Base-by-base conservation (phyloP, 148 eudicot species). In the Fagopyrum esculentum region DNA sequence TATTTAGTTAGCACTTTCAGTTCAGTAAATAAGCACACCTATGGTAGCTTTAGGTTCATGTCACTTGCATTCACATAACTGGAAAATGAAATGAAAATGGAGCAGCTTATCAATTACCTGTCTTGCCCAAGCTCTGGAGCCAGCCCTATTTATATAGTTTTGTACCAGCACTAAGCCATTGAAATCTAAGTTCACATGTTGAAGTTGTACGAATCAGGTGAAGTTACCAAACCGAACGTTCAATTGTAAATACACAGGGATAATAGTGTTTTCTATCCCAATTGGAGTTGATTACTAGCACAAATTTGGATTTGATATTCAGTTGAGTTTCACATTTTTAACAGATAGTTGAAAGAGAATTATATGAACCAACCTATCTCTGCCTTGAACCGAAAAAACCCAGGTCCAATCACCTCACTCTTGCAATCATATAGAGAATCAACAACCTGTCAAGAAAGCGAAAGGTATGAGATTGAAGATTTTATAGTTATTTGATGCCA, bases 331-430 rank as follows among this genome's bases (percentile, higher is more conserved):
- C 1, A 3, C 6, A 52, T 52, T 52, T 52, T 52, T 15, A 52
- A 52, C 17, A 35, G 1, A 35, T 35, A 35, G 40, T 35, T 35
- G 35, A 1, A 30, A 30, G 35, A 30, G 35, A 30, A 30, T 35
- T 35, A 35, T 0, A 35, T 35, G 40, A 35, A 35, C 40, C 40
- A 35, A 95, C 98, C 98, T 81, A 95, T 90, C 82, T 95, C 98
- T 69, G 97, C 98, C 84, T 95, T 95, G 77, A 95, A 95, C 84
- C 98, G 85, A 73, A 95, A 95, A 85, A 90, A 92, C 50, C 98
- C 98, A 75, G 97, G 98, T 59, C 98, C 98, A 59, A 95, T 95
- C 81, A 95, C 97, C 90, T 95, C 98, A 49, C 98, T 95, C 86
- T 95, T 95, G 86, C 97, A 90, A 84, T 95, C 98, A 83, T 95